Conservation (phyloP, 169 alveolate species). For the Babesia caballi region DNA sequence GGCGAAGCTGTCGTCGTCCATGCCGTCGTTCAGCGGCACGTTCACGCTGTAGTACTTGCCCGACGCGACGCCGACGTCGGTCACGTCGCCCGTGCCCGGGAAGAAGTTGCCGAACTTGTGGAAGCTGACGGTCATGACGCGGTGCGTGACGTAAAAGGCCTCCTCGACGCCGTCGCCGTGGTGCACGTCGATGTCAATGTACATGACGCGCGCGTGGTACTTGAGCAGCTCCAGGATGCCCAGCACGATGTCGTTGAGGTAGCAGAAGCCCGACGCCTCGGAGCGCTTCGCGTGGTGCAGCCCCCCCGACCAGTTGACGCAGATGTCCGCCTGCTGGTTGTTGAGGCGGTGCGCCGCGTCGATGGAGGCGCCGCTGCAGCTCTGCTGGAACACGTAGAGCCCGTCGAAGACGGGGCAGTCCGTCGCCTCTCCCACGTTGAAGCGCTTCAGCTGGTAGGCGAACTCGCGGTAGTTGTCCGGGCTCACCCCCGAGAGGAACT, state of each 20-base stretch:
- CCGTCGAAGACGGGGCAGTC: conserved; percentile 99
- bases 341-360: conserved; percentile 94
- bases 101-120: conserved; percentile 98
- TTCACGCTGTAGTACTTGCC: conserved; percentile 95
- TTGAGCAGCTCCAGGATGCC: conserved; percentile 95
- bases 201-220: conserved; percentile 97
- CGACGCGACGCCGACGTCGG: conserved; percentile 93
- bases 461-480: conserved; percentile 83
- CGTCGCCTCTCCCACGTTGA: conserved; percentile 92
- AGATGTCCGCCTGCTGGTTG: conserved; percentile 91
- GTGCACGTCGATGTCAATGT: conserved; percentile 98
- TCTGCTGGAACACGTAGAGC: conserved; percentile 92
- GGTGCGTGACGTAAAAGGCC: conserved; percentile 94
- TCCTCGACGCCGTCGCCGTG: conserved; percentile 99
- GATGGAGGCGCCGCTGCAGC: conserved; percentile 97
- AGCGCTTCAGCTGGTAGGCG: conserved; percentile 83
- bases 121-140: conserved; percentile 98
- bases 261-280: conserved; percentile 99
- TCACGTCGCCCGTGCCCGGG: conserved; percentile 98
- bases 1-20: conserved; percentile 92
- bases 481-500: conserved; percentile 81
- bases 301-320: conserved; percentile 99
- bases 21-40: conserved; percentile 98
- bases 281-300: conserved; percentile 96
- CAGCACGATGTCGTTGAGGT: conserved; percentile 97